Evolutionary conservation across 2,329 filamentous ascomycete genomes (phyloP).

Genomic region (Fusarium continuum): DNA sequence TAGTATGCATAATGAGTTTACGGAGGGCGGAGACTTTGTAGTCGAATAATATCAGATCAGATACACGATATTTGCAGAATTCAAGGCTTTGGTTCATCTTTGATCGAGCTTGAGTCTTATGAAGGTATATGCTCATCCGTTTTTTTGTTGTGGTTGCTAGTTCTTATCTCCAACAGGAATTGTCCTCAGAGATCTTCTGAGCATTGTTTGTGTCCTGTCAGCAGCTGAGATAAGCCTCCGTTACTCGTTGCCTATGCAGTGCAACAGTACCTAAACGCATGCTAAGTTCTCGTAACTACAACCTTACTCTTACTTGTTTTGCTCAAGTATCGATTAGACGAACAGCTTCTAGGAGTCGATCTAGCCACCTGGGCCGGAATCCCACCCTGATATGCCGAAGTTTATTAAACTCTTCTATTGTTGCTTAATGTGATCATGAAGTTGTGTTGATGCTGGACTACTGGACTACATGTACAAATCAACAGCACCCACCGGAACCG

Average conservation of each 20-base stretch:
- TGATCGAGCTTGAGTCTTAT: neutral
- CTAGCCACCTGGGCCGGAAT: neutral
- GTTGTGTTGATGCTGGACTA: neutral
- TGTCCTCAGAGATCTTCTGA: constrained; percentile 7
- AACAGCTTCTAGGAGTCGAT: neutral
- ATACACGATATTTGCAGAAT: too few relatives aligned
- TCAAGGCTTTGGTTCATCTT: neutral
- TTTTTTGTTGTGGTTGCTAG: neutral
- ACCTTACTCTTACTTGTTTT: too few relatives aligned
- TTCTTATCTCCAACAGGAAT: neutral
- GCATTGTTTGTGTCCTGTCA: constrained; percentile 55
- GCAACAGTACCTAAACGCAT: constrained; percentile 43
- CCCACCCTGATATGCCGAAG: neutral
- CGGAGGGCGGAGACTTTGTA: constrained; percentile 14
- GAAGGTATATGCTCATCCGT: neutral
- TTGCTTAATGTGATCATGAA: neutral
- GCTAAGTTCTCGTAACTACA: too few relatives aligned
- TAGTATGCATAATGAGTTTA: constrained; percentile 20
- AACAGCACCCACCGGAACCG: constrained; percentile 27
- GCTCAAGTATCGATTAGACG: neutral
- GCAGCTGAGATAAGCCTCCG: constrained; percentile 58
- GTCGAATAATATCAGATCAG: neutral
- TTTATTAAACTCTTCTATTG: neutral
- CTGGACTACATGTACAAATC: neutral
- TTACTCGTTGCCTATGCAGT: constrained; percentile 65